Conservation (phyloP, 805 yeast genomes). For the Lipomyces orientalis region DNA sequence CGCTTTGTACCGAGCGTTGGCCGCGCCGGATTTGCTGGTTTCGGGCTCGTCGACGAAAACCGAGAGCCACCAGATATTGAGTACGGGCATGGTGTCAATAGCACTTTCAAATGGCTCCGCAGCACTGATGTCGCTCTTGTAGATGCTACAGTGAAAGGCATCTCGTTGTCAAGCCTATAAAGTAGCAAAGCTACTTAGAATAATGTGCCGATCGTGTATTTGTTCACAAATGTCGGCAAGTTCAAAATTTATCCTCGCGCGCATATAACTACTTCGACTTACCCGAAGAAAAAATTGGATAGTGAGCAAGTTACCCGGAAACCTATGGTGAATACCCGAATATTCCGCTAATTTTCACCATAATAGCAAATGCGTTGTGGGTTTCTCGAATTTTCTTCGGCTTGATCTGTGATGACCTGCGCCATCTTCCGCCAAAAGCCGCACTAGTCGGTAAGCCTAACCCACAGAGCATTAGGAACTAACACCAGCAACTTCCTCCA, state of each 20-base stretch:
- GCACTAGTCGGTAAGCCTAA: neutral
- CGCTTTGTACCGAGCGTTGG: neutral
- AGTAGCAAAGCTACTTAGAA: neutral
- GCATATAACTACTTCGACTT: neutral
- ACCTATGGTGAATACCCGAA: neutral
- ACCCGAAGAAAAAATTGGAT: neutral
- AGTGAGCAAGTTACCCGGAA: neutral
- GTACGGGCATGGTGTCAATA: conserved; percentile 12
- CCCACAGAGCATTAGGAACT: neutral
- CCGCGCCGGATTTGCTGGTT: conserved; percentile 6
- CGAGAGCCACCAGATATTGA: conserved; percentile 9
- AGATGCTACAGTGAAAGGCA: conserved; percentile 21
- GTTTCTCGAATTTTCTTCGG: conserved; percentile 1
- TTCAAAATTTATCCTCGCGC: neutral
- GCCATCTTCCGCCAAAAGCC: neutral
- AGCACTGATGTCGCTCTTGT: conserved; percentile 18
- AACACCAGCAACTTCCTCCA: too few species aligned
- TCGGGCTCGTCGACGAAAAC: neutral
- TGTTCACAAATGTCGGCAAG: neutral
- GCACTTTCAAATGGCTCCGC: conserved; percentile 12
- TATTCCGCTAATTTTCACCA: neutral
- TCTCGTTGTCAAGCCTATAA: conserved; percentile 7
- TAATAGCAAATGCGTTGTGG: neutral
- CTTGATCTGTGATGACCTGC: neutral
- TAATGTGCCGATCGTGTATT: neutral